Base-by-base conservation (phyloP, 129 eudicot genomes). In the Apium graveolens region DNA sequence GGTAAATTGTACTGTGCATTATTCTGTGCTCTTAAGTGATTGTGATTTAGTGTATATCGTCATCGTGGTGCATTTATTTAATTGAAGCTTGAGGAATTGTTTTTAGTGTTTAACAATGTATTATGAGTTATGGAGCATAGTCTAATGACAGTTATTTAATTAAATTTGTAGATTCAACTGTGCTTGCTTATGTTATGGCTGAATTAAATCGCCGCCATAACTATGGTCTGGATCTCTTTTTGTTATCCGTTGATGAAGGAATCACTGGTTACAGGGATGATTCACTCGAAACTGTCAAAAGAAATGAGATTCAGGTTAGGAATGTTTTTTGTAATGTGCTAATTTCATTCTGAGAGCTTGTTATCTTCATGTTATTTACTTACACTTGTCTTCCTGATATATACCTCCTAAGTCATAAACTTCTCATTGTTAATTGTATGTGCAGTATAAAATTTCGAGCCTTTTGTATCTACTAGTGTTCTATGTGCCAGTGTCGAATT, bases 211-310 rank as follows among this genome's bases (percentile, higher is more conserved):
- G 86, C 34, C 90, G 93, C 65, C 97, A 91, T 77, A 87, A 82
- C 76, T 94, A 94, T 82, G 98, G 98, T 73, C 77, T 94, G 83
- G 98, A 94, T 88, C 96, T 94, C 79, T 94, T 94, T 80, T 88
- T 94, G 44, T 80, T 94, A 48, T 94, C 98, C 12, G 87, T 94
- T 35, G 98, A 94, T 85, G 98, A 94, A 90, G 98, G 98, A 79
- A 91, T 94, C 78, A 94, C 98, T 70, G 98, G 98, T n/a, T 94
- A 94, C 86, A 89, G 98, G 89, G 98, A 94, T 85, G 98, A 94
- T 81, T 94, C 98, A n/a, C 96, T 94, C 42, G 97, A 94, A 89
- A 94, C 98, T 42, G 98, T 94, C 81, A 89, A 94, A 83, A 86
- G 98, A 85, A 94, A 94, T 69, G 93, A 94, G 84, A 72, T 94